Conservation (phyloP, 352 stramenopile species). For the Globisporangium iwayamae region DNA sequence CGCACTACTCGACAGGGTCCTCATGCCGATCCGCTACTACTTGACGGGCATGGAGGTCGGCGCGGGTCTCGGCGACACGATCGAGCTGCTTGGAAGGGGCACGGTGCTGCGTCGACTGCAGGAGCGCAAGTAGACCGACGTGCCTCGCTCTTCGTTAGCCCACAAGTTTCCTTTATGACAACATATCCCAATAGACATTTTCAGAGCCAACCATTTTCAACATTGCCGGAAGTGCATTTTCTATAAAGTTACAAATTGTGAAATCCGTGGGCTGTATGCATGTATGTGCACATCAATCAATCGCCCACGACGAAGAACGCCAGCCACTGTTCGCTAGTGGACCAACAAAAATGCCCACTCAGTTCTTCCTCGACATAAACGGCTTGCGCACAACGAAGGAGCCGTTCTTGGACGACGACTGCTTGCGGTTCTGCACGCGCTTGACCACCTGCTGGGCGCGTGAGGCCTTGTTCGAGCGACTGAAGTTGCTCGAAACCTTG, state of each 20-base stretch:
- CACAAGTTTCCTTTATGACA: too few relatives aligned
- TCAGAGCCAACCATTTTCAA: too few relatives aligned
- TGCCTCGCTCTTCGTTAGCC: too few relatives aligned
- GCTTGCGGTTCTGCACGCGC: constrained; percentile 15
- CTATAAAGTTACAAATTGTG: constrained; percentile 20
- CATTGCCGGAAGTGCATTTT: neutral
- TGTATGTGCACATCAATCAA: neutral
- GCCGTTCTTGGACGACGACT: constrained; percentile 35
- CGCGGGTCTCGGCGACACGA: constrained; percentile 76
- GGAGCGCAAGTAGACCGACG: constrained; percentile 6
- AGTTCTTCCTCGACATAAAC: constrained; percentile 35
- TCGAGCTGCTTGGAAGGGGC: constrained; percentile 68
- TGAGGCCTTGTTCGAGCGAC: constrained; percentile 6
- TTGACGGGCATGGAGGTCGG: constrained; percentile 84
- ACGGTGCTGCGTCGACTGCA: constrained; percentile 50
- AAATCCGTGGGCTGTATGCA: constrained; percentile 4
- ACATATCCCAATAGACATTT: too few relatives aligned
- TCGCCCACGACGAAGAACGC: too few relatives aligned
- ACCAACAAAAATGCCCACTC: neutral
- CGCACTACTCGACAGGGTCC: constrained; percentile 35
- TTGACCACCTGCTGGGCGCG: constrained; percentile 10
- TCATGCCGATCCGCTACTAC: constrained; percentile 89
- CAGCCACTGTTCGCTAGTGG: too few relatives aligned
- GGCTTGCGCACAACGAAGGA: constrained; percentile 54
- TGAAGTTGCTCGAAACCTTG: constrained; percentile 15